Base-by-base conservation (phyloP, 352 stramenopile species). In the Blastocystis sp. region DNA sequence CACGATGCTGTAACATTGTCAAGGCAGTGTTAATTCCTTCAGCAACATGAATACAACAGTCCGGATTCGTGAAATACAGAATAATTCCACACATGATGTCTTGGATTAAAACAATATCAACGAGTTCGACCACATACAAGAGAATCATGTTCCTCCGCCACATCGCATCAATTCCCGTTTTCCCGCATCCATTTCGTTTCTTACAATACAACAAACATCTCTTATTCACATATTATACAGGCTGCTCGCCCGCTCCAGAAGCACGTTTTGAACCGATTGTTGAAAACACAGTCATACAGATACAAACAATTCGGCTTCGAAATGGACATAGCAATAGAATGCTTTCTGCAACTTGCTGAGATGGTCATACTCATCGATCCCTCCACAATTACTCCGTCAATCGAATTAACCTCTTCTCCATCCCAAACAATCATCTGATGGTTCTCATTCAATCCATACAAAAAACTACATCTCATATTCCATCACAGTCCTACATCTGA, bases 1-100 rank as follows among this genome's bases (percentile, higher is more conserved):
- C 71, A 83, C 71, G 71, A 83, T 83, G 71, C 24, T 83, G 71
- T 19, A 83, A 59, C 71, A 83, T 83, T n/a, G 71, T 83, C 35
- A 83, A 59, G 4, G 52, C 71, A 6, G 71, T 83, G 43, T 69
- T 77, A 57, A 83, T 51, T 24, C 19, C 29, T 59, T 32, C 57
- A 35, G 37, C 52, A 77, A 83, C 71, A 29, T 71, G 19, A 71
- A 83, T 83, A 51, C 32, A 16, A 16, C 7, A 14, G 14, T 83
- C 29, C n/a, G 35, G 29, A n/a, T 83, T 71, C n/a, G 57, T 69
- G 19, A 83, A 69, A 19, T 59, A 65, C 21, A 42, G 14, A 35
- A 83, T 83, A 59, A 83, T 69, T n/a, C 71, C 71, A 27, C 71
- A 83, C 71, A 83, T 83, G 4, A 66, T 69, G 29, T 7, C 7